Conservation (phyloP, 2,329 filamentous ascomycete genomes). For the Incumbomyces lentus region DNA sequence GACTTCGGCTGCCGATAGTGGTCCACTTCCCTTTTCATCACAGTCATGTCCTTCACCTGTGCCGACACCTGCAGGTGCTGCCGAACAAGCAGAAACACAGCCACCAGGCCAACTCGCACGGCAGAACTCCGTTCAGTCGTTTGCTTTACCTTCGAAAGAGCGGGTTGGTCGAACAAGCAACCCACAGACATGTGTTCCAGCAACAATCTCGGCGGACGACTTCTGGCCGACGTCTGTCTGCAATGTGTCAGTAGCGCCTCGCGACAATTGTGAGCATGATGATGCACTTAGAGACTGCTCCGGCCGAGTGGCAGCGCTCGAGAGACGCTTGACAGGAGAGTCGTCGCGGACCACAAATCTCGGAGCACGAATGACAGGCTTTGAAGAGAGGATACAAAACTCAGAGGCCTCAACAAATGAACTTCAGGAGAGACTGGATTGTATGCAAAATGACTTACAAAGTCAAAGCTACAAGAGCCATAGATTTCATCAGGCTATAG, state of each 20-base stretch:
- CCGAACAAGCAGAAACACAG: too few species aligned
- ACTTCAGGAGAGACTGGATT: background rate
- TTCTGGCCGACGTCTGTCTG: background rate
- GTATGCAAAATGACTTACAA: conserved; percentile 6
- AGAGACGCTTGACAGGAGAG: background rate
- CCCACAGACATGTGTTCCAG: background rate
- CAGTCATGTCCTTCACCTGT: too few species aligned
- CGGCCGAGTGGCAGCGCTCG: background rate
- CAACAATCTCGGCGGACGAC: background rate
- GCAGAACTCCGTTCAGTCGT: too few species aligned
- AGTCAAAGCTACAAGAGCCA: background rate
- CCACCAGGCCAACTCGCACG: too few species aligned
- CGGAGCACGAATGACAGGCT: background rate
- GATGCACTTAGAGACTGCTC: background rate
- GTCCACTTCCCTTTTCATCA: too few species aligned
- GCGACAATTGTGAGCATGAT: background rate
- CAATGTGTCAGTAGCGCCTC: background rate
- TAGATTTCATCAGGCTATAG: too few species aligned
- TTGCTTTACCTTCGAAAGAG: too few species aligned
- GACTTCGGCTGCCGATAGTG: too few species aligned
- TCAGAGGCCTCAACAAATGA: background rate
- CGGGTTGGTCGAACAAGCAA: too few species aligned
- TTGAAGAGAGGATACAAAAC: background rate
- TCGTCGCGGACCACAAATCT: background rate
- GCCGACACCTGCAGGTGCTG: too few species aligned